Base-by-base conservation (phyloP, 2,329 filamentous ascomycete species). In the Aaosphaeria pasadenensis region DNA sequence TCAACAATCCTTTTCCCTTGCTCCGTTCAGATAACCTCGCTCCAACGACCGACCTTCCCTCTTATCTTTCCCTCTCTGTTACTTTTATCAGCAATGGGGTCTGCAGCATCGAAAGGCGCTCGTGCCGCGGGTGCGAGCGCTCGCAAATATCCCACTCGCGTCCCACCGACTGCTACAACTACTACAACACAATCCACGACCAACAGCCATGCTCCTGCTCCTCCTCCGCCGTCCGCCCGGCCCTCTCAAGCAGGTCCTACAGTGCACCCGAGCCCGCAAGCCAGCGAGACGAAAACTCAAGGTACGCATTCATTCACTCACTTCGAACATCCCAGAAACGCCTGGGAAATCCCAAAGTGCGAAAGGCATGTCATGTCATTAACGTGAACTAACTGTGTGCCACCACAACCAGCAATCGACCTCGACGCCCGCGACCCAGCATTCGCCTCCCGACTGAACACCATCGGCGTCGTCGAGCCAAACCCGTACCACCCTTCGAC, bases 391-490 rank as follows among this genome's bases (percentile, higher is more conserved):
- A 24, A 24, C 17, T 24, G 17, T 13, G 13, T 39, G 11, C 17
- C 39, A 41, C 39, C 7, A 28, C 39, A 6, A 30, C 43, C 41
- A 80, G 79, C 77, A 43, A 78, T 85, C 52, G 79, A 84, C 56
- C 74, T 82, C 59, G 83, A 86, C 60, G 81, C 75, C 47, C 77
- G 76, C 49, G 82, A 85, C 61, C 81, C 82, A 1, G 74, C 79
- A 61, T 92, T 78, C 82, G 88, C 91, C 77, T 86, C 83, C 64
- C 95, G 91, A 55, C 88, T 97, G 53, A 87, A 85, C 58, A 73
- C 71, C 41, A 72, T 85, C 49, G 83, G 82, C 48, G 77, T 80
- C 46, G 82, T 84, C 6, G 77, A 76, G 46, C 80, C 80, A 30
- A 78, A 77, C 50, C 80, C 80, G 3, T 72, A 77, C 52, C 83